Evolutionary conservation across 352 stramenopile genomes (phyloP).

Genomic region (Thalassiosira gravida): DNA sequence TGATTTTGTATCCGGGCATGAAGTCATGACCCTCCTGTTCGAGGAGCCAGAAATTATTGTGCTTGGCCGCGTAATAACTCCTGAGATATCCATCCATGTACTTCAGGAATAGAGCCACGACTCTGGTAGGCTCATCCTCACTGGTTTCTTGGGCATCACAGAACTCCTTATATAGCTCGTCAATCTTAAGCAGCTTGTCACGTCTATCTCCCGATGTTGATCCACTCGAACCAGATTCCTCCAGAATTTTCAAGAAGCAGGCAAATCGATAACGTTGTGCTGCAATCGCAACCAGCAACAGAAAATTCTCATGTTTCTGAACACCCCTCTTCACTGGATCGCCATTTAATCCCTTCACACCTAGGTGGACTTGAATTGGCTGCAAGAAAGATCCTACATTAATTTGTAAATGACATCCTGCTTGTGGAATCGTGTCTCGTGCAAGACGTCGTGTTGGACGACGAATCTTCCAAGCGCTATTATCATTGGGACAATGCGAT

Average conservation of each 20-base stretch:
- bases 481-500: neutral
- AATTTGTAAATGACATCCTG: slow-evolving; percentile 10
- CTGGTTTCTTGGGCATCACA: neutral
- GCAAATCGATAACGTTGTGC: neutral
- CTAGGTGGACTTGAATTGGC: slow-evolving; percentile 17
- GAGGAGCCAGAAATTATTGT: slow-evolving; percentile 18
- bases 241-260: slow-evolving; percentile 9
- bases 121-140: slow-evolving; percentile 9
- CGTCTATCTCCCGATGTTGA: neutral
- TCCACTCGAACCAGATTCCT: neutral
- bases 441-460: slow-evolving; percentile 15
- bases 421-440: slow-evolving; percentile 21
- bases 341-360: slow-evolving; percentile 2
- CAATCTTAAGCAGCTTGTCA: slow-evolving; percentile 1
- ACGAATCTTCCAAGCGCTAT: neutral
- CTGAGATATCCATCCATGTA: slow-evolving; percentile 12
- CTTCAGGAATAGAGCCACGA: slow-evolving; percentile 23
- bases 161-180: neutral
- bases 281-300: neutral
- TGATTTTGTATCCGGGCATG: neutral
- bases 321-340: slow-evolving; percentile 10
- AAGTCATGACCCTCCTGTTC: slow-evolving; percentile 16
- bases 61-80: slow-evolving; percentile 12
- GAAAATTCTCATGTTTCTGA: slow-evolving; percentile 12
- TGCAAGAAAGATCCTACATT: slow-evolving; percentile 21